Evolutionary conservation across 345 rosid genomes (phyloP).

Genomic region (Euclidium syriacum): DNA sequence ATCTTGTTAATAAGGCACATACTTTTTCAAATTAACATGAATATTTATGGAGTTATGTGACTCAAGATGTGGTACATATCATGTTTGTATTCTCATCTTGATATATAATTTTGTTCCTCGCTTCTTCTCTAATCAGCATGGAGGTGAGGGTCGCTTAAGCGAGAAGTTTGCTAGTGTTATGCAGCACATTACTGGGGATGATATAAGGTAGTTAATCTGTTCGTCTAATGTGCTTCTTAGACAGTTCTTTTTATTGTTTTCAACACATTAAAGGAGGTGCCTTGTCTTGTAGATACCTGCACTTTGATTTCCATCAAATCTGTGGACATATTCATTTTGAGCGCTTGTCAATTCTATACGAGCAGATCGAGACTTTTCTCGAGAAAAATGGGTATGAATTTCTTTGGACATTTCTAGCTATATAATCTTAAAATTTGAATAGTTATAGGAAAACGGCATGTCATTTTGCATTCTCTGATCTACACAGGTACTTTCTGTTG

Average conservation of each 20-base stretch:
- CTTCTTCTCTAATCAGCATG: conserved; percentile 60
- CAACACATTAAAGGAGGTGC: conserved; percentile 16
- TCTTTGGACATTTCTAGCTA: not conserved
- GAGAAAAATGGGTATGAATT: conserved; percentile 73
- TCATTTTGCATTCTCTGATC: conserved; percentile 16
- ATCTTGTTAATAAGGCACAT: conserved; percentile 85
- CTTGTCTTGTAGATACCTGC: conserved; percentile 67
- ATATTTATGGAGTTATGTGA: conserved; percentile 9
- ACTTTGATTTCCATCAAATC: conserved; percentile 86
- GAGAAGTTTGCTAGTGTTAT: conserved; percentile 67
- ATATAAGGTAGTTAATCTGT: conserved; percentile 67
- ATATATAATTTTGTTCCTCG: conserved; percentile 10
- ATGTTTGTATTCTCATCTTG: not conserved
- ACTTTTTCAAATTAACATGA: conserved; percentile 9
- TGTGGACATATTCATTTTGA: conserved; percentile 98
- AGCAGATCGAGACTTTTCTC: conserved; percentile 75
- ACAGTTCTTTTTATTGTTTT: not conserved
- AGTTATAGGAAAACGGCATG: not conserved
- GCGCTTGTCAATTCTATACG: conserved; percentile 88
- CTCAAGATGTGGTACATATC: conserved; percentile 5
- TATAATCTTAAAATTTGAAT: not conserved
- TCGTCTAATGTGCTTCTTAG: conserved; percentile 21
- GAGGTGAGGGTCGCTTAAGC: conserved; percentile 83
- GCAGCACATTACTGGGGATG: conserved; percentile 64
- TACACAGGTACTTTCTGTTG: conserved; percentile 68